These are phyloP conservation scores for Colletotrichum agaves DNA, from an alignment of 2,329 filamentous ascomycete genomes.

Conservation along the genomic window DNA sequence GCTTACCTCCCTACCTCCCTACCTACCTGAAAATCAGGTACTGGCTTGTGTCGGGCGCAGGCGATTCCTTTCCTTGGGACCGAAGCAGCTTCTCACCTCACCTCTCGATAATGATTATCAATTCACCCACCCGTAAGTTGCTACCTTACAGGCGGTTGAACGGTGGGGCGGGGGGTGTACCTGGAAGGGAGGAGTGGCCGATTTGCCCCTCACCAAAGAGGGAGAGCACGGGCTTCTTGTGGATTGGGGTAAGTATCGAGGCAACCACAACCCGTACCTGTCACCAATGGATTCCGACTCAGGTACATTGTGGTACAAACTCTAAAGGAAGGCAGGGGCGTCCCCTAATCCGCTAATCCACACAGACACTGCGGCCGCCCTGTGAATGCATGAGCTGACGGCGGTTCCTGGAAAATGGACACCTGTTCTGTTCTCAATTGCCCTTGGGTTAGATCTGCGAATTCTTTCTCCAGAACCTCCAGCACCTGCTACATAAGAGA, in stretches of 20 bases:
- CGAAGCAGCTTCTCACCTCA: not conserved
- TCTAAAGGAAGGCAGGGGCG: not conserved
- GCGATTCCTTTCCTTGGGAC: no score
- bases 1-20: not conserved
- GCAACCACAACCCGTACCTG: not conserved
- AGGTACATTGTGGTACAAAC: not conserved
- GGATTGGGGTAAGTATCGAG: slow-evolving; percentile 34
- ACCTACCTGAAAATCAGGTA: no score
- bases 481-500: slow-evolving; percentile 34
- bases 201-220: slow-evolving; percentile 35
- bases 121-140: slow-evolving; percentile 29
- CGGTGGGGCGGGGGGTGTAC: slow-evolving; percentile 22
- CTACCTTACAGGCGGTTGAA: slow-evolving; percentile 10
- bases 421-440: slow-evolving; percentile 40
- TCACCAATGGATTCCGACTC: not conserved
- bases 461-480: slow-evolving; percentile 32
- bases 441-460: slow-evolving; percentile 30
- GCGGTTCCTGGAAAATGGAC: slow-evolving; percentile 38
- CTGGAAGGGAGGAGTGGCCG: slow-evolving; percentile 15
- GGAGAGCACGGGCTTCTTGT: slow-evolving; percentile 16
- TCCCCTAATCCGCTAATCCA: slow-evolving; percentile 19
- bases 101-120: slow-evolving; percentile 32
- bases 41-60: no score
- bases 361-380: slow-evolving; percentile 32
- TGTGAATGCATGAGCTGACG: slow-evolving; percentile 36